Evolutionary conservation across 2,329 filamentous ascomycete genomes (phyloP), one percentile per base, ranked within the genome.

Genomic region (Cordyceps farinosa): DNA sequence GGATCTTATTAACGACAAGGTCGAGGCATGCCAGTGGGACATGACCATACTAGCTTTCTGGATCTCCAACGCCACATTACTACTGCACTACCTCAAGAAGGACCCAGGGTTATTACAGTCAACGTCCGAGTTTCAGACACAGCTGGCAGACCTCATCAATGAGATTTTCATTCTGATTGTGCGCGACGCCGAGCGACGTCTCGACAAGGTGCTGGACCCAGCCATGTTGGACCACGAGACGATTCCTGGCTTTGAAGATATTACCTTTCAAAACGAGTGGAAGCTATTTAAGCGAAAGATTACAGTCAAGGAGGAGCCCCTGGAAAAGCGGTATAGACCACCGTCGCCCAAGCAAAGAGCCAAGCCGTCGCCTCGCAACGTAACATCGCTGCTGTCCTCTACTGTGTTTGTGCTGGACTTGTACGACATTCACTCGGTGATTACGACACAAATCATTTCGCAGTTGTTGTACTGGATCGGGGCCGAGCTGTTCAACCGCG

Each of bases 41-140:
- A 99, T 99, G 95, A 99, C 95, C 0, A 97, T 99, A 68, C 81
- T 99, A 44, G 95, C 95, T 2, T 99, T 99, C 73, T 99, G 95
- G 95, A 92, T 97, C 71, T 98, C 95, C 1, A 99, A 99, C 74
- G 92, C 92, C 9, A 99, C 95, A 0, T 79, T 99, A 45, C 79
- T 99, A n/a, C 80, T 98, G 60, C 94, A 99, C 75, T 99, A 99
- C 73, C 81, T 99, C 61, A 97, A 97, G 74, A 99, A 99, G 76
- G 95, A 99, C 70, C 79, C 84, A 6, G 93, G 92, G 0, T 79
- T 98, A 22, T 84, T 93, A 7, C 85, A 89, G 71, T 88, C 90
- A 9, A 98, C 94, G 0, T 85, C 88, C 1, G 89, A 95, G 68
- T 98, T 97, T 68, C 95, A 99, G 75, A 86, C 92, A 17, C 93